Evolutionary conservation across 805 yeast species (phyloP), one percentile per base, ranked within the genome.

Genomic region (Scheffersomyces ergatensis): DNA sequence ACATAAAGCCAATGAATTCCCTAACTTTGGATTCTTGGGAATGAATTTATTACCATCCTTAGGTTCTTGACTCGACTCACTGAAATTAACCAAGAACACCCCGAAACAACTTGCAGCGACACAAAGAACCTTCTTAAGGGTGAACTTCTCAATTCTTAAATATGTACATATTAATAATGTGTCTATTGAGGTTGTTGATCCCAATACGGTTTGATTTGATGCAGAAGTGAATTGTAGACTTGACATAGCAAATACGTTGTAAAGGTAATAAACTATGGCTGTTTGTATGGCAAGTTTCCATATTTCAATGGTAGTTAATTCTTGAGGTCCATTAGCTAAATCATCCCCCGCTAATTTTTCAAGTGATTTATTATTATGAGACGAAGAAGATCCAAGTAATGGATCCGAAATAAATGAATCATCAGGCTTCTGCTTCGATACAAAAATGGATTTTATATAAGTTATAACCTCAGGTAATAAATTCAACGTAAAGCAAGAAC

Each of bases 161-260:
- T 59, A 16, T 2, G 57, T 62, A 1, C 82, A 78, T 16, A 76
- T 55, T 13, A 75, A 46, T 26, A 77, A 56, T 0, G 81, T 74
- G 51, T 75, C 77, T 3, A 76, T 62, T 12, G 81, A 72, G 3
- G 80, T 67, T 1, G 79, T 70, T 2, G 81, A 70, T 5, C 78
- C 68, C 14, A 77, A 51, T 8, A 77, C 72, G 0, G 81, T 72
- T 47, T 70, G 77, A 48, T 75, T 76, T 16, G 81, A 71, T 0
- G 80, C 78, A 9, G 77, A 67, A 0, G 83, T 77, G 49, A 64
- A 77, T 45, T 64, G 63, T 34, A 77, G 60, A 2, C 76, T 59
- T n/a, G 58, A 39, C 55, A 75, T 63, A 3, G 62, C 72, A 42
- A 65, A 58, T 8, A 64, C 48, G 41, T 75, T 74, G 50, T 67